Percentiles rank a stretch among this genome's conserved stretches.
These are phyloP conservation scores for Blechomonas ayalai DNA, from an alignment of 208 protist genomes.

Conservation along the genomic window DNA sequence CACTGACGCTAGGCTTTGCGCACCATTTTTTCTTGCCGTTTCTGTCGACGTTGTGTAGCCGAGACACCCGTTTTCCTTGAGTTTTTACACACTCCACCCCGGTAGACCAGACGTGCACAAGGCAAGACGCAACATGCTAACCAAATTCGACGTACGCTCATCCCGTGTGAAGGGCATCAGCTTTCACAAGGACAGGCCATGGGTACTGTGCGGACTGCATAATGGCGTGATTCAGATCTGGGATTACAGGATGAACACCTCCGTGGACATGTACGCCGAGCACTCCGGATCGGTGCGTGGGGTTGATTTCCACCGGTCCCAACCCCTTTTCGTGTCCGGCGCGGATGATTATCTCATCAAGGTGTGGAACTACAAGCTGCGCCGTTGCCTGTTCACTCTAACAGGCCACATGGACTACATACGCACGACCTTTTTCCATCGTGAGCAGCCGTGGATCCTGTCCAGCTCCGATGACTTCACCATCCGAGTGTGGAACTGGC, in stretches of 20 bases:
- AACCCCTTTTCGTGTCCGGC: constrained; percentile 98
- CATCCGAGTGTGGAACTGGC: constrained; percentile 99
- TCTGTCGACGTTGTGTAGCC: no score
- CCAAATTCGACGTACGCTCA: constrained; percentile 97
- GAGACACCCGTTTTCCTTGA: no score
- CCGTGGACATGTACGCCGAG: constrained; percentile 96
- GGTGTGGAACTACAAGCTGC: constrained; percentile 99
- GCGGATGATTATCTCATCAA: constrained; percentile 99
- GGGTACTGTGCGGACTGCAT: constrained; percentile 98
- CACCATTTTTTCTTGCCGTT: no score
- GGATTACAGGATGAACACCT: constrained; percentile 98
- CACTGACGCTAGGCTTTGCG: no score
- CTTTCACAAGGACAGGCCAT: constrained; percentile 97
- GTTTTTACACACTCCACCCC: no score
- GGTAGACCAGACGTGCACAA: no score
- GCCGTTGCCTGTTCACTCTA: constrained; percentile 97
- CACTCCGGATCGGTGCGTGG: constrained; percentile 94
- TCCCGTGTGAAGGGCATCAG: constrained; percentile 97
- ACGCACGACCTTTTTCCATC: constrained; percentile 97
- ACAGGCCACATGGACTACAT: constrained; percentile 99
- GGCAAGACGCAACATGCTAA: constrained; percentile 70
- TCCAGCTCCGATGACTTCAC: constrained; percentile 98
- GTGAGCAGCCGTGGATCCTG: constrained; percentile 97
- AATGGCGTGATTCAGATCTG: constrained; percentile 98
- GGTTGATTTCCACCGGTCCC: constrained; percentile 97